Base-by-base conservation (phyloP, 306 rosid genomes). In the Lotus japonicus region DNA sequence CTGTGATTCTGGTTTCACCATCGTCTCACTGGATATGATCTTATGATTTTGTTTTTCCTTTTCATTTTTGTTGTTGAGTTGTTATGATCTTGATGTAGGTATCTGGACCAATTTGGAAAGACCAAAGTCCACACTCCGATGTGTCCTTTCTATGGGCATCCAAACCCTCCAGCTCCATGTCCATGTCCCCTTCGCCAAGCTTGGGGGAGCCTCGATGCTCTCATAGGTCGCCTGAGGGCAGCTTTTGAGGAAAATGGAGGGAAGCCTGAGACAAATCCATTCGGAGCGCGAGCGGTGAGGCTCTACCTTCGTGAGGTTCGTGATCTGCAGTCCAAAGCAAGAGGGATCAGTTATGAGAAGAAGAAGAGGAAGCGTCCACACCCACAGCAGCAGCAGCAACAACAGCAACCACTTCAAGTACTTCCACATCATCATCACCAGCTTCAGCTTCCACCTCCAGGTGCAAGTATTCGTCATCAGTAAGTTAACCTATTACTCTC, bases 231-330 rank as follows among this genome's bases (percentile, higher is more conserved):
- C 12, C 84, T 95, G 2, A 77, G 99, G 1, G 99, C 99, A 0
- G 99, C 99, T n/a, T 95, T 88, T 14, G 99, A 95, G 58, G 99
- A 95, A 77, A 95, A 95, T 64, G 99, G 99, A 35, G 99, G 99
- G 12, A 88, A 90, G 56, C 92, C 96, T 0, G 99, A 95, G 39
- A 89, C 88, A 0, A 95, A 95, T 75, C 99, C 99, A 0, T 95
- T 95, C 68, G 99, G 99, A 6, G 97, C 99, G 21, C 77, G 99
- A 36, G 99, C 99, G 0, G 96, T 95, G 1, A 75, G 99, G 45
- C 99, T 95, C 10, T 95, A 87, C 66, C 97, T 95, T 46, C 96
- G 99, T 1, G 99, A 95, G 81, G 99, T 95, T 65, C 86, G 99
- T 7, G 99, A 90, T 77, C 80, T 95, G 70, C 99, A 95, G 79